Evolutionary conservation across 2,329 filamentous ascomycete genomes (phyloP).

Genomic region (Pyricularia pennisetigena): DNA sequence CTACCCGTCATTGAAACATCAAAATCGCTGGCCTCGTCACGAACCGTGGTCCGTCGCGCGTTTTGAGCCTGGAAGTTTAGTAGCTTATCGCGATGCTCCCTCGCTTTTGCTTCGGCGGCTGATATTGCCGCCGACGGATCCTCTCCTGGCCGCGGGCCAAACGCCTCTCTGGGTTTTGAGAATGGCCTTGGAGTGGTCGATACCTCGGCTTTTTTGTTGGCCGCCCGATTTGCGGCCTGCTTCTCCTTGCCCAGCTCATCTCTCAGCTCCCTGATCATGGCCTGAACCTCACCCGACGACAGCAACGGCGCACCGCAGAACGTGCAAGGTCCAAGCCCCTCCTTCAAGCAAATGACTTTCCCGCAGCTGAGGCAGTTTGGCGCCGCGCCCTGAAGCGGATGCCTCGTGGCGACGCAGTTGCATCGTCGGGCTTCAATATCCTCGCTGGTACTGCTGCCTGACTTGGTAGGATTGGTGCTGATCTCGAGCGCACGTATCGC

Average conservation of each 20-base stretch:
- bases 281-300: slow-evolving; percentile 62
- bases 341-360: slow-evolving; percentile 90
- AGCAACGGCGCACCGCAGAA: slow-evolving; percentile 74
- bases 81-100: slow-evolving; percentile 71
- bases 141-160: slow-evolving; percentile 12
- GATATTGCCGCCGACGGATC: slow-evolving; percentile 22
- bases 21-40: slow-evolving; percentile 69
- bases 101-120: slow-evolving; percentile 57
- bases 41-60: slow-evolving; percentile 70
- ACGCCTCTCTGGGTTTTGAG: slow-evolving; percentile 25
- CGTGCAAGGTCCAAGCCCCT: slow-evolving; percentile 89
- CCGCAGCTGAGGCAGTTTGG: slow-evolving; percentile 90
- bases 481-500: slow-evolving; percentile 85
- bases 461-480: slow-evolving; percentile 73
- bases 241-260: slow-evolving; percentile 81
- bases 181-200: slow-evolving; percentile 52
- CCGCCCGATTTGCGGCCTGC: slow-evolving; percentile 69
- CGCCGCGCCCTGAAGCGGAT: slow-evolving; percentile 80
- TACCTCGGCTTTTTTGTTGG: slow-evolving; percentile 57
- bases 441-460: slow-evolving; percentile 20
- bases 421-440: slow-evolving; percentile 58
- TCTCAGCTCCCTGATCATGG: slow-evolving; percentile 74
- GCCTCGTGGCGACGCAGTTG: slow-evolving; percentile 78
- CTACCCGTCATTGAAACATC: slow-evolving; percentile 41
- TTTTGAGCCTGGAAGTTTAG: slow-evolving; percentile 80